A percentile compares a stretch with the other conserved stretches of the same genome.
These are phyloP conservation scores for Backusella parvicylindrica DNA, from an alignment of 192 early-diverging fungal genomes.

Conservation along the genomic window DNA sequence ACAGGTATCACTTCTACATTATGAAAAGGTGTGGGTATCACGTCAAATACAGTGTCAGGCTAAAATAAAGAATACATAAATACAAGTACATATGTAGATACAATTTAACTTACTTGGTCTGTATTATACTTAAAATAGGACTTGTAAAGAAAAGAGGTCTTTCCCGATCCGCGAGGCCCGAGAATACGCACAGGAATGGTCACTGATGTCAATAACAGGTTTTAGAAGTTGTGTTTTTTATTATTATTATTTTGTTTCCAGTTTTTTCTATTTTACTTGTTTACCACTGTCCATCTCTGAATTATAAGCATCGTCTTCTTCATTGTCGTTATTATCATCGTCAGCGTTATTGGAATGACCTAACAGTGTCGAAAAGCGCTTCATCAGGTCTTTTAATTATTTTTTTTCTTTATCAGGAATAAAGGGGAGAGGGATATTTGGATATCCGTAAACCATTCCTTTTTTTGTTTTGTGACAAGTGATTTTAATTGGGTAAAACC, in stretches of 20 bases:
- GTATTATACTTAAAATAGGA: slow-evolving; percentile 31
- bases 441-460: not conserved
- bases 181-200: slow-evolving; percentile 19
- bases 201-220: slow-evolving; percentile 5
- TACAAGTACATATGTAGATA: not conserved
- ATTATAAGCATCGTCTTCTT: not conserved
- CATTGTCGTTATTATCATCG: not conserved
- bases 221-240: too few species aligned
- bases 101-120: slow-evolving; percentile 1
- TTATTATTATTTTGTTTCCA: too few species aligned
- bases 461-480: not conserved
- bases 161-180: slow-evolving; percentile 29
- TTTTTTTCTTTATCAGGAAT: not conserved
- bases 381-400: not conserved
- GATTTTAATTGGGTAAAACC: not conserved
- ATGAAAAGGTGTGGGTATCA: slow-evolving; percentile 20
- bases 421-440: not conserved
- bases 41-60: slow-evolving; percentile 31
- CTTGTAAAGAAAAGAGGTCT: slow-evolving; percentile 33
- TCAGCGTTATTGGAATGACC: not conserved
- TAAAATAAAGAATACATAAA: slow-evolving; percentile 3
- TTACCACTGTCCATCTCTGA: not conserved
- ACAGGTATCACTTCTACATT: slow-evolving; percentile 31
- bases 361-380: not conserved
- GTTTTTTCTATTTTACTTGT: not conserved